phyloP scores from a whole-genome alignment of 2,329 filamentous ascomycete genomes.

The Aspergillus ochraceoroseus region DNA sequence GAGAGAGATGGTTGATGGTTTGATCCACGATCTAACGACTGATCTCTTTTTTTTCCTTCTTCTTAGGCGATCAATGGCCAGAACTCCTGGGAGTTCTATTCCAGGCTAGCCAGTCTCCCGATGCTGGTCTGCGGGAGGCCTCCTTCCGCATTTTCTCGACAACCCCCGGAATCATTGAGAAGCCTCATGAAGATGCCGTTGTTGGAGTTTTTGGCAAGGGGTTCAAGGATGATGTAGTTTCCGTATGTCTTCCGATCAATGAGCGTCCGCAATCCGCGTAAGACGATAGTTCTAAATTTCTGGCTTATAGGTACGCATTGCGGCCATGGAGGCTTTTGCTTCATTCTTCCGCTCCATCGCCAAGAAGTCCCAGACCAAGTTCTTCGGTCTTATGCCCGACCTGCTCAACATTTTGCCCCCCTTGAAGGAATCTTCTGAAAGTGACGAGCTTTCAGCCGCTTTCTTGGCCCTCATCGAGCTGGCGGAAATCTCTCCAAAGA shows the following conservation, averaged over 20 bases:
- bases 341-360: constrained; percentile 87
- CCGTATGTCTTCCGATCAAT: constrained; percentile 49
- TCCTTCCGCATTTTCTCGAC: constrained; percentile 94
- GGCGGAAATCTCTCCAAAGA: constrained; percentile 88
- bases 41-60: constrained; percentile 12
- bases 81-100: constrained; percentile 84
- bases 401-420: constrained; percentile 92
- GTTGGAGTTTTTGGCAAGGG: constrained; percentile 82
- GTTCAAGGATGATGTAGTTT: constrained; percentile 80
- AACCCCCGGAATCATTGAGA: constrained; percentile 92
- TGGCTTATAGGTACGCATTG: constrained; percentile 66
- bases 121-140: constrained; percentile 79
- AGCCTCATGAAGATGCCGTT: constrained; percentile 89
- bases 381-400: constrained; percentile 79
- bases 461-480: constrained; percentile 89
- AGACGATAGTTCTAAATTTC: constrained; percentile 11
- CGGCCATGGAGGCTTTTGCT: constrained; percentile 94
- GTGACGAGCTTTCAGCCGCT: constrained; percentile 83
- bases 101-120: constrained; percentile 79
- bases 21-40: constrained; percentile 10
- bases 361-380: constrained; percentile 85
- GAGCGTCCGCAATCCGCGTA: constrained; percentile 9
- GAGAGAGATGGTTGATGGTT: constrained; percentile 4
- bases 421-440: constrained; percentile 85
- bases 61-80: constrained; percentile 73